Base-by-base conservation (phyloP, 257 asterid species). In the Perilla frutescens region DNA sequence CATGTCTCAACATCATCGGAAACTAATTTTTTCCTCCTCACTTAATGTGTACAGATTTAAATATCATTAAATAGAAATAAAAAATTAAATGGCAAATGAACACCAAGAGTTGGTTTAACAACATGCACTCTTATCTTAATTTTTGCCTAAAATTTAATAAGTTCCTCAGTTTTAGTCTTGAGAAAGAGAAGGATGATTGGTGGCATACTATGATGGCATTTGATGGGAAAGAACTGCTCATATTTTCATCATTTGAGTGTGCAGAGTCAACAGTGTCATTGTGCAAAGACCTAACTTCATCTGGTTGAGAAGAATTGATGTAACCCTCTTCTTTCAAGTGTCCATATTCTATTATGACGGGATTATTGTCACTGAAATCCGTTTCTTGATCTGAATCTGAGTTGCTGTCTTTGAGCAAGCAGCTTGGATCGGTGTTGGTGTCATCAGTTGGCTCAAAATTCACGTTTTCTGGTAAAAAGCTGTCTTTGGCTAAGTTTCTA, bases 171-270 rank as follows among this genome's bases (percentile, higher is more conserved):
- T 49, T 62, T 34, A 59, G 64, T 64, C 61, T 31, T 44, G 12
- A 9, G 59, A 31, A 67, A 50, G 72, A 54, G 50, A 36, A 47
- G 49, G 49, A 34, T 59, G 48, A 50, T n/a, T 47, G 8, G 66
- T 54, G 43, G 43, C 80, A 68, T 87, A 86, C 96, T 84, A 9
- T 56, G 70, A 68, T 76, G 65, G 79, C 84, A 71, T 45, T 78
- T 69, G 80, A 75, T 20, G 78, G 68, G 48, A 66, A 40, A 60
- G 32, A 68, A 75, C 70, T 72, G 68, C 79, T 79, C 64, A 44
- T 40, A 8, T 31, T 77, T 74, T 79, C 88, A 58, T 62, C 81
- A 26, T 59, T 14, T 58, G 80, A 75, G 53, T 72, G 82, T 61
- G 59, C 78, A 74, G 83, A 66, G 71, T 72, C 86, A 64, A 63